Conservation (phyloP, 2,329 filamentous ascomycete genomes). For the Ceratocystis cubensis region DNA sequence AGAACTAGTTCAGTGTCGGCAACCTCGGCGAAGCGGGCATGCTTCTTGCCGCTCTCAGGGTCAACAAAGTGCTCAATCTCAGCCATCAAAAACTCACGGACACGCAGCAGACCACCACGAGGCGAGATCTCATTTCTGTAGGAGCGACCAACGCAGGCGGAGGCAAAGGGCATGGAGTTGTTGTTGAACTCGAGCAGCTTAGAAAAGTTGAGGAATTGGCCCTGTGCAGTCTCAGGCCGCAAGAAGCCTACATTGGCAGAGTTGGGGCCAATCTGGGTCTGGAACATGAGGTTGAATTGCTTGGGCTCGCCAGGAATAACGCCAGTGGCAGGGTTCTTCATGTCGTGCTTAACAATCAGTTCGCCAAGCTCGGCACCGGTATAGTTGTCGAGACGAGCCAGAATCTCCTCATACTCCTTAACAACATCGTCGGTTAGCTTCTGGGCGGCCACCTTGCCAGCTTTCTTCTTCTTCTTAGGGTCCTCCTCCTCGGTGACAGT, state of each 20-base stretch:
- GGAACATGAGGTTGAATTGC: conserved; percentile 98
- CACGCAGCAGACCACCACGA: conserved; percentile 75
- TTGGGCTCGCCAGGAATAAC: conserved; percentile 68
- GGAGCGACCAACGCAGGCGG: conserved; percentile 91
- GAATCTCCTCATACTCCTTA: conserved; percentile 77
- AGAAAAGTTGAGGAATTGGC: conserved; percentile 93
- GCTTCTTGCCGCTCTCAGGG: conserved; percentile 87
- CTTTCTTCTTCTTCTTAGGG: conserved; percentile 73
- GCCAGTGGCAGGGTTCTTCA: conserved; percentile 75
- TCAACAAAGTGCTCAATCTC: conserved; percentile 99
- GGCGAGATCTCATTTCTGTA: conserved; percentile 98
- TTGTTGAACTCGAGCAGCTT: conserved; percentile 97
- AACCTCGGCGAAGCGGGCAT: conserved; percentile 74
- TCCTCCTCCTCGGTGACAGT: conserved; percentile 64
- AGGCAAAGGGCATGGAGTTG: conserved; percentile 89
- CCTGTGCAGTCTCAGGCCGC: conserved; percentile 90
- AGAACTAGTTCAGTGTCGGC: conserved; percentile 72
- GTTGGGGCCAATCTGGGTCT: conserved; percentile 86
- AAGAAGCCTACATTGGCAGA: conserved; percentile 76
- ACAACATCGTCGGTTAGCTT: conserved; percentile 80
- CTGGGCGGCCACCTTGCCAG: conserved; percentile 61
- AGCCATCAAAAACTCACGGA: conserved; percentile 96
- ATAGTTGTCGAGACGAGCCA: conserved; percentile 94
- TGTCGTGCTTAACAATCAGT: conserved; percentile 78
- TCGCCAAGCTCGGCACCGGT: conserved; percentile 72